Conservation (phyloP, 495 filamentous ascomycete genomes). For the Elasticomyces elasticus region DNA sequence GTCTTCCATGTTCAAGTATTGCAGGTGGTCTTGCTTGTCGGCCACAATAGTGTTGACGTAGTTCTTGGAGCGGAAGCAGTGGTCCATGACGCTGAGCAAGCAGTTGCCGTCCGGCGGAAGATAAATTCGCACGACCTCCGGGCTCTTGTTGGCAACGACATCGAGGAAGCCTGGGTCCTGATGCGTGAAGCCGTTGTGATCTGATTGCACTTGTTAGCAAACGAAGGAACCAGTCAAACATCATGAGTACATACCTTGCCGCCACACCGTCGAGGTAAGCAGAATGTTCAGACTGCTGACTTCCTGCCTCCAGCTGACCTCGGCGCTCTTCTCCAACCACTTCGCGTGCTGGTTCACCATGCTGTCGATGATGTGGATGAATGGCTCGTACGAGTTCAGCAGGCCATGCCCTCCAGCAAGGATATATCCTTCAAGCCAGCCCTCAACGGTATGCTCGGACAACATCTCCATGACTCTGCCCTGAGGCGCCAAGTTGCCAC, state of each 20-base stretch:
- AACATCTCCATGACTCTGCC: conserved; percentile 73
- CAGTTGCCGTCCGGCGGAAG: conserved; percentile 67
- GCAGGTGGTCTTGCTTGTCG: conserved; percentile 66
- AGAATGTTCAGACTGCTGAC: conserved; percentile 64
- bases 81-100: conserved; percentile 56
- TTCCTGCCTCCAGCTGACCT: conserved; percentile 59
- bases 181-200: conserved; percentile 72
- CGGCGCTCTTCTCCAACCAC: conserved; percentile 65
- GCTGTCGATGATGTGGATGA: conserved; percentile 67
- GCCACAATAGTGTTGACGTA: conserved; percentile 70
- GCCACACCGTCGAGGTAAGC: conserved; percentile 63
- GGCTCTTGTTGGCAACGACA: conserved; percentile 63
- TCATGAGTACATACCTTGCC: conserved; percentile 37
- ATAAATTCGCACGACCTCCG: conserved; percentile 67
- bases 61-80: conserved; percentile 58
- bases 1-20: conserved; percentile 58
- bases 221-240: no score
- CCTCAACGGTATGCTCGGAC: conserved; percentile 64
- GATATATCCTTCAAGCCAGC: conserved; percentile 67
- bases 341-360: conserved; percentile 78
- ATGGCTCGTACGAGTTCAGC: conserved; percentile 68
- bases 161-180: conserved; percentile 70
- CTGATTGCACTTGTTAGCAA: no score
- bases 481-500: conserved; percentile 52
- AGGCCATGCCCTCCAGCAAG: conserved; percentile 61